A percentile compares a stretch with the other conserved stretches of the same genome.
phyloP scores from a whole-genome alignment of 2,329 filamentous ascomycete genomes.

The Colletotrichum magnum region DNA sequence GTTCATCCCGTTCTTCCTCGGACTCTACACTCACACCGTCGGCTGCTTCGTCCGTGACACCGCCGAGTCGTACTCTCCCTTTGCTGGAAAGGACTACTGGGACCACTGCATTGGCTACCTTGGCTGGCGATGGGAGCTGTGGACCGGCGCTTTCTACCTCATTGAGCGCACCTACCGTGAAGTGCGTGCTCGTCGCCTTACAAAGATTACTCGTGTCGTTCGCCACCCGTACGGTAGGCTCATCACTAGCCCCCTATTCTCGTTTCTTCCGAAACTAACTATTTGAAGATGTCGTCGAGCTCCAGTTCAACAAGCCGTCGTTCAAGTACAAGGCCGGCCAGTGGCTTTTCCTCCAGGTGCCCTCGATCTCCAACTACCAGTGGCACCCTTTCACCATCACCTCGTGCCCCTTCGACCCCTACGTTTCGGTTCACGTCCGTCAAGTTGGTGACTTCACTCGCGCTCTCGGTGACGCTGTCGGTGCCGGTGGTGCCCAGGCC shows the following conservation, averaged over 20 bases:
- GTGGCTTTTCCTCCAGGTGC: slow-evolving; percentile 97
- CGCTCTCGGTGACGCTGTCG: slow-evolving; percentile 94
- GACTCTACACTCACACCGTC: slow-evolving; percentile 94
- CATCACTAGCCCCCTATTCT: neutral
- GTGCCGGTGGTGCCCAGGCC: slow-evolving; percentile 87
- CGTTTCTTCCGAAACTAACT: slow-evolving; percentile 43
- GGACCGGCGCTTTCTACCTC: slow-evolving; percentile 88
- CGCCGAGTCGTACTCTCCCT: slow-evolving; percentile 80
- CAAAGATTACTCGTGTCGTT: slow-evolving; percentile 93
- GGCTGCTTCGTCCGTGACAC: slow-evolving; percentile 97
- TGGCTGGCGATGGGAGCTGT: slow-evolving; percentile 97
- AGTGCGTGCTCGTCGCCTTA: slow-evolving; percentile 84
- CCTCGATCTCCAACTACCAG: slow-evolving; percentile 88
- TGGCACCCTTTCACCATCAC: slow-evolving; percentile 99
- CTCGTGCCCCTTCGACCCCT: slow-evolving; percentile 95
- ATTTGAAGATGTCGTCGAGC: slow-evolving; percentile 86
- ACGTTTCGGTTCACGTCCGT: slow-evolving; percentile 93
- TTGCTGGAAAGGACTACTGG: slow-evolving; percentile 88
- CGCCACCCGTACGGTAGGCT: slow-evolving; percentile 90
- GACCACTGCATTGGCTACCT: slow-evolving; percentile 93
- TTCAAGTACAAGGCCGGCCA: slow-evolving; percentile 99
- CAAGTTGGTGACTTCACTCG: slow-evolving; percentile 98
- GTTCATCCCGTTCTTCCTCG: slow-evolving; percentile 96
- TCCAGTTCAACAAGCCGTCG: slow-evolving; percentile 95
- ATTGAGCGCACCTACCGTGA: slow-evolving; percentile 92